Conservation (phyloP, 129 eudicot species). For the Silybum marianum region DNA sequence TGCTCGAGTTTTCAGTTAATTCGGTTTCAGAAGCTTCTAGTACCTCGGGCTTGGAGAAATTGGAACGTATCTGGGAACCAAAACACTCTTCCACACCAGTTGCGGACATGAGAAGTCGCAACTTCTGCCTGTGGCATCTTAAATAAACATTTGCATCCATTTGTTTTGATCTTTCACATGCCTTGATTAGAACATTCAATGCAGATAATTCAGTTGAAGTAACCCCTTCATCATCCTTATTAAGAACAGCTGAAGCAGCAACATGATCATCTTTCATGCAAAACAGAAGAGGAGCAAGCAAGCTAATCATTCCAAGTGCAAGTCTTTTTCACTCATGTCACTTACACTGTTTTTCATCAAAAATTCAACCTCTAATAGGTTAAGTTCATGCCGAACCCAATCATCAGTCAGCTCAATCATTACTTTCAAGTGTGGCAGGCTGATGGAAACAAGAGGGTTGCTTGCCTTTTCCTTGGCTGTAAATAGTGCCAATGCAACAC, state of each 20-base stretch:
- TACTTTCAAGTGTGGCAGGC: conserved; percentile 71
- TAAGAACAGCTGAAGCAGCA: conserved; percentile 35
- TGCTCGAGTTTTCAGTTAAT: conserved; percentile 47
- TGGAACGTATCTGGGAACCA: conserved; percentile 38
- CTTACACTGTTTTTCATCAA: conserved; percentile 53
- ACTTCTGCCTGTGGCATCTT: conserved; percentile 76
- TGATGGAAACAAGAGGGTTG: conserved; percentile 42
- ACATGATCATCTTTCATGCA: conserved; percentile 53
- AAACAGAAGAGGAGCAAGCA: conserved; percentile 84
- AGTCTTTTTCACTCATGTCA: conserved; percentile 68
- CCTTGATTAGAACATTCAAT: conserved; percentile 60
- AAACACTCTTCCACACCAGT: conserved; percentile 54
- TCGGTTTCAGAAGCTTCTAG: conserved; percentile 44
- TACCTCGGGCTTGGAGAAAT: conserved; percentile 23
- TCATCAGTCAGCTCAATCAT: conserved; percentile 56
- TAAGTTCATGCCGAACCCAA: conserved; percentile 63
- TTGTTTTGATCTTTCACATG: conserved; percentile 68
- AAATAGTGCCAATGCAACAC: conserved; percentile 61
- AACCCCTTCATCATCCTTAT: conserved; percentile 48
- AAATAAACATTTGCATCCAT: conserved; percentile 56
- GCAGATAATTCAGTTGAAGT: conserved; percentile 69
- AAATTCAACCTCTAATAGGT: conserved; percentile 71
- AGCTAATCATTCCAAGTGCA: conserved; percentile 58
- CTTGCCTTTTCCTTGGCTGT: conserved; percentile 42
- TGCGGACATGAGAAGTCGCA: conserved; percentile 71